Base-by-base conservation (phyloP, 2,329 filamentous ascomycete genomes). In the Calycina herbarum region DNA sequence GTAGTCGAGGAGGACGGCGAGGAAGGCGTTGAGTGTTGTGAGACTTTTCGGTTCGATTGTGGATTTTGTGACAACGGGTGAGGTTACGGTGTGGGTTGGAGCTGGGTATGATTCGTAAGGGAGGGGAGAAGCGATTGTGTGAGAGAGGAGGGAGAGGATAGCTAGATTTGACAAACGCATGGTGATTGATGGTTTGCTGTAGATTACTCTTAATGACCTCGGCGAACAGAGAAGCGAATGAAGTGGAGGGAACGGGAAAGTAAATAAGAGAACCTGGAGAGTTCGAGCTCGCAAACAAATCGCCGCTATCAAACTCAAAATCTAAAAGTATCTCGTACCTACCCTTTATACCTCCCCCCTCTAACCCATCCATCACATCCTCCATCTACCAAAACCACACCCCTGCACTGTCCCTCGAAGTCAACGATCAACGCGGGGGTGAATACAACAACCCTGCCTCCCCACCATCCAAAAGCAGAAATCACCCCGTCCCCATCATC, bases 1-100 rank as follows among this genome's bases (percentile, higher is more conserved):
- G 35, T 68, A 48, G 27, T 71, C 58, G 11, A 73, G 66, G 42
- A 74, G 69, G 15, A 67, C 15, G 10, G 68, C 62, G n/a, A 74
- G 67, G 59, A 74, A 69, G 24, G 27, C 59, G 40, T 73, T 73
- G 24, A 74, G 69, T 0, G 67, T 29, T 38, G 70, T 69, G 17
- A 72, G 42, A 20, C 42, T 20, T 48, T 24, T 63, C 20, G 68
- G 63, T 45, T 69, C 65, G 20, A 35, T 40, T 3, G 64, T 56
- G 1, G 59, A 24, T 40, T 54, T n/a, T 45, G 17, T 27, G 35
- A 45, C 24, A n/a, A 29, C 11, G 3, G 45, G 45, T 1, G 20
- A n/a, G n/a, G 40, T n/a, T n/a, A 24, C 10, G 15, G 40, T 27
- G 11, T 54, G 33, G 11, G 56, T 51, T 54, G 56, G 62, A 7